phyloP scores from a whole-genome alignment of 2,329 filamentous ascomycete genomes.

The Alternaria alternata region DNA sequence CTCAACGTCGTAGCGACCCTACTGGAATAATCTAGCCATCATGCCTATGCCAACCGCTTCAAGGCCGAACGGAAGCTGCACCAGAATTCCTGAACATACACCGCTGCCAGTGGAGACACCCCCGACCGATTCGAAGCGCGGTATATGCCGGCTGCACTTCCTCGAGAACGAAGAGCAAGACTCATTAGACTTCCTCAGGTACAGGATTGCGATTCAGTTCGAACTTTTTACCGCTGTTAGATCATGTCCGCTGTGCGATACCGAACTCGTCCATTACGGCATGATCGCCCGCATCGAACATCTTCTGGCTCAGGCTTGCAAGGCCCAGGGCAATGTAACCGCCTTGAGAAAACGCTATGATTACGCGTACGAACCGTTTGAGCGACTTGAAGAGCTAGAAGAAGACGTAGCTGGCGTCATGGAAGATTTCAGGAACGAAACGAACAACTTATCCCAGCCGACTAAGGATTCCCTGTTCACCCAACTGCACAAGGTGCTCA shows the following conservation, averaged over 20 bases:
- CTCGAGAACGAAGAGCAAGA: neutral
- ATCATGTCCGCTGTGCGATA: neutral
- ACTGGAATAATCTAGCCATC: neutral
- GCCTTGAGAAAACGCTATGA: too few species aligned
- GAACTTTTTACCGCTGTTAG: too few species aligned
- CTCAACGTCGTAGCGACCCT: neutral
- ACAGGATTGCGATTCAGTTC: neutral
- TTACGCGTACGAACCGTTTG: neutral
- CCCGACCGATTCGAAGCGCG: neutral
- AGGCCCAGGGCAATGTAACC: too few species aligned
- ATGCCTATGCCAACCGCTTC: neutral
- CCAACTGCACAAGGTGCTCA: neutral
- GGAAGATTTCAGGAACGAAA: neutral
- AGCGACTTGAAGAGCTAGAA: neutral
- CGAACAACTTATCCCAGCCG: neutral
- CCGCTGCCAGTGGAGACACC: neutral
- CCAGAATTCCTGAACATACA: accelerated
- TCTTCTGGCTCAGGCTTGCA: neutral
- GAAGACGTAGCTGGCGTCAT: neutral
- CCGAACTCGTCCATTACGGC: neutral
- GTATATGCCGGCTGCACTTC: neutral
- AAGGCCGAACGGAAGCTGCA: neutral
- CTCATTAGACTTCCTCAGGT: neutral
- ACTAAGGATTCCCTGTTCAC: neutral
- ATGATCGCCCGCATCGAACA: neutral